Evolutionary conservation across 306 rosid species (phyloP), one percentile per base, ranked within the genome.

Genomic region (Malus sylvestris): DNA sequence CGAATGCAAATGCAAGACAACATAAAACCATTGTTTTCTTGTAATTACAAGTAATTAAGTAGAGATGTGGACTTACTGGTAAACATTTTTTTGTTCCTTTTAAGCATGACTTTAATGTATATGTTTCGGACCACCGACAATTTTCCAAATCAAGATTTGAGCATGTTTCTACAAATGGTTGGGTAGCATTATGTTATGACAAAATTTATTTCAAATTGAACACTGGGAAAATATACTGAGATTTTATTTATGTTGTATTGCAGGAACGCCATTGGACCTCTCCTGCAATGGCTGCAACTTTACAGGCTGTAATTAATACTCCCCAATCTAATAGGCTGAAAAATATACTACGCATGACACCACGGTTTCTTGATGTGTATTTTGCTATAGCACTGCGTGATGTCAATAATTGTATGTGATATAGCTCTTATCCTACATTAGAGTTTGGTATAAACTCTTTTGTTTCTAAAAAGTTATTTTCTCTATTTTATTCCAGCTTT

Each of bases 261-360:
- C 89, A 95, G 98, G 98, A 92, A 81, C 97, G 98, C 61, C 98
- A 89, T 81, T 92, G 96, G 98, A 85, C 88, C 52, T 95, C 98
- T 87, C 97, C 97, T 49, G 95, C 82, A 80, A 88, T 95, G 89
- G 76, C 88, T 40, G 77, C 92, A 46, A 78, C 83, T 58, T 75
- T 95, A 60, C 90, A 88, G 85, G 75, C 87, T 69, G 90, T 93
- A 67, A 87, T 84, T 73, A 88, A 81, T 80, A 82, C 71, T 79
- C 87, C 96, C 76, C 96, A 81, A 83, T 90, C 98, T 75, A 89
- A 88, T 78, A 89, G 92, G 91, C 88, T 92, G 79, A 90, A 92
- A 78, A 81, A 89, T 78, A 84, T 79, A 71, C 93, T 95, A 76
- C 81, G 71, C 74, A 72, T 89, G 76, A 76, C 93, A 62, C 97